A percentile compares a stretch with the other conserved stretches of the same genome.
These are phyloP conservation scores for Trametes hirsuta DNA, from an alignment of 1,284 basidiomycete species.

Conservation along the genomic window DNA sequence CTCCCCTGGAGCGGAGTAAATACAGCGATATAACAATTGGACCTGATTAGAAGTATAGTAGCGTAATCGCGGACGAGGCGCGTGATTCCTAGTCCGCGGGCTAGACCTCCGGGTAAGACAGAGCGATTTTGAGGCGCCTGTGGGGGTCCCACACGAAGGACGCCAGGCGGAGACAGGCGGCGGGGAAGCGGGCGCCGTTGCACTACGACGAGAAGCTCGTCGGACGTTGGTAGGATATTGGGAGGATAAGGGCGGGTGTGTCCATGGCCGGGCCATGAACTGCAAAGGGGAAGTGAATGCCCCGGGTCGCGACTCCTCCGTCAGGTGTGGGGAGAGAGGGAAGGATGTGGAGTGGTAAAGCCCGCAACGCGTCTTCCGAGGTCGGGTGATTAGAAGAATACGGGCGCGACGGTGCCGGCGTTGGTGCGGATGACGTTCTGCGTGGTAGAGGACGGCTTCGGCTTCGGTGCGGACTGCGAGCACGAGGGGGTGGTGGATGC, in stretches of 20 bases:
- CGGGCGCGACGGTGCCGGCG: constrained; percentile 28
- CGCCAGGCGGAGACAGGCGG: neutral
- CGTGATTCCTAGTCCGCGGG: neutral
- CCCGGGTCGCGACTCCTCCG: too few species aligned
- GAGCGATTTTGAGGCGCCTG: too few species aligned
- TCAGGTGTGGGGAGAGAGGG: neutral
- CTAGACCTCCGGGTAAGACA: neutral
- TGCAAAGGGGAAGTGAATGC: neutral
- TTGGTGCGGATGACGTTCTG: constrained; percentile 30
- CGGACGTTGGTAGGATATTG: neutral
- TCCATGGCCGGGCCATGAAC: neutral
- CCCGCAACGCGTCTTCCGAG: neutral
- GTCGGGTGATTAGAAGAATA: constrained; percentile 30
- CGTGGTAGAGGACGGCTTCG: constrained; percentile 25
- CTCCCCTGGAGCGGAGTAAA: neutral
- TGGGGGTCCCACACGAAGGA: neutral
- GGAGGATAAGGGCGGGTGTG: neutral
- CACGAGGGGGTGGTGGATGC: constrained; percentile 15
- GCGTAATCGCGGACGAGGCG: neutral
- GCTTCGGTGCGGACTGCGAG: constrained; percentile 23
- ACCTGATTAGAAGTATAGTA: neutral
- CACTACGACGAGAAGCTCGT: neutral
- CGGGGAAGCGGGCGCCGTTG: neutral
- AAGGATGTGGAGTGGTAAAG: neutral
- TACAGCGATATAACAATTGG: neutral